Evolutionary conservation across 225 moss, liverwort and hornwort genomes (phyloP).

Genomic region (Rhytidiadelphus loreus): DNA sequence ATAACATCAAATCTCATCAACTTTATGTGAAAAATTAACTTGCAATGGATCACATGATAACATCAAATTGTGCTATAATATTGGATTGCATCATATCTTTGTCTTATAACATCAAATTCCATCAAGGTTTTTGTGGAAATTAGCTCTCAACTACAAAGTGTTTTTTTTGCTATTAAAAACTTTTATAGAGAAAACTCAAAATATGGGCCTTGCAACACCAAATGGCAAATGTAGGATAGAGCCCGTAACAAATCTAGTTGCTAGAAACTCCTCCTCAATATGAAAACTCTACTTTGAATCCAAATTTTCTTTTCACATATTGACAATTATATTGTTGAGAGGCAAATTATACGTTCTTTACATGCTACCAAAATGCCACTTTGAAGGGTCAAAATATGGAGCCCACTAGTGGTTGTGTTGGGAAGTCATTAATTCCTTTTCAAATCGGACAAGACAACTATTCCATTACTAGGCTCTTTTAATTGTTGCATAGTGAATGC

Average conservation of each 20-base stretch:
- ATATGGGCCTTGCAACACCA: too few species aligned
- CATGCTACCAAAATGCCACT: rapidly evolving
- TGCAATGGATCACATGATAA: too few species aligned
- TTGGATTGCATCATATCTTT: too few species aligned
- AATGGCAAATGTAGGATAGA: too few species aligned
- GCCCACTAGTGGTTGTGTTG: background rate
- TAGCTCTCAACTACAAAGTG: background rate
- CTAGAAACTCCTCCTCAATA: background rate
- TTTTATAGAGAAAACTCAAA: rapidly evolving
- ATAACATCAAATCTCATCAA: background rate
- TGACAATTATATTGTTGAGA: background rate
- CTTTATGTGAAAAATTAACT: background rate
- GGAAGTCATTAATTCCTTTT: background rate
- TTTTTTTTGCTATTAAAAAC: background rate
- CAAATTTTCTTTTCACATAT: background rate
- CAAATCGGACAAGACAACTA: rapidly evolving
- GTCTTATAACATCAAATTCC: too few species aligned
- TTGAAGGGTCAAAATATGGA: rapidly evolving
- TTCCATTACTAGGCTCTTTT: rapidly evolving
- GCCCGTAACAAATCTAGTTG: background rate
- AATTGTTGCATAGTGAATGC: background rate
- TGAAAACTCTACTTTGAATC: rapidly evolving
- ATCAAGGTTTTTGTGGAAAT: too few species aligned
- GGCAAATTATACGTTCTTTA: background rate
- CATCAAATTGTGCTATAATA: too few species aligned